Conservation (phyloP, 768 basidiomycete species). For the Suillus clintonianus region DNA sequence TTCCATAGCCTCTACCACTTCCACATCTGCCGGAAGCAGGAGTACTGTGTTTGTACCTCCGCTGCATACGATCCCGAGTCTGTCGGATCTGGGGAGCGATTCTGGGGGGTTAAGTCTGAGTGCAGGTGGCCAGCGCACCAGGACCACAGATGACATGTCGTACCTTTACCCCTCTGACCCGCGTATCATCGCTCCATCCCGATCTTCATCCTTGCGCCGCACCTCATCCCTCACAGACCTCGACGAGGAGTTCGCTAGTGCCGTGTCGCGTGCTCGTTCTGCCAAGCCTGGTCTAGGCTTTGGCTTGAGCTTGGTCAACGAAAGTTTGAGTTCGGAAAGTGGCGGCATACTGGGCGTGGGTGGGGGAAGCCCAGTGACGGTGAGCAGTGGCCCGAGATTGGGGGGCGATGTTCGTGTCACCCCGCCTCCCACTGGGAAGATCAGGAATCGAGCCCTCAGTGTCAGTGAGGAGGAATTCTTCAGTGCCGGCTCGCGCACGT, state of each 20-base stretch:
- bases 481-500: slow-evolving; percentile 39
- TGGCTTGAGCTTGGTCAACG: slow-evolving; percentile 39
- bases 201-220: slow-evolving; percentile 56
- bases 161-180: slow-evolving; percentile 75
- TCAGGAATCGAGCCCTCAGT: slow-evolving; percentile 29
- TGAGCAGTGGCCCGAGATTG: slow-evolving; percentile 63
- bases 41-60: slow-evolving; percentile 82
- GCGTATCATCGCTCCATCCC: slow-evolving; percentile 70
- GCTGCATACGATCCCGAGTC: slow-evolving; percentile 66
- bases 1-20: slow-evolving; percentile 51
- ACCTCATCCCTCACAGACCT: slow-evolving; percentile 81
- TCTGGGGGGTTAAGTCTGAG: not conserved
- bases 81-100: slow-evolving; percentile 54
- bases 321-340: not conserved
- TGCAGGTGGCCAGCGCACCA: slow-evolving; percentile 39
- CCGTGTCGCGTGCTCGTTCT: slow-evolving; percentile 41
- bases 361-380: slow-evolving; percentile 67
- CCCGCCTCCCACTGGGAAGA: slow-evolving; percentile 45
- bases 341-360: slow-evolving; percentile 48
- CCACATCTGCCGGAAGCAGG: slow-evolving; percentile 50
- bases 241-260: slow-evolving; percentile 57
- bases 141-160: slow-evolving; percentile 72
- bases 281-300: slow-evolving; percentile 45
- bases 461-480: slow-evolving; percentile 51
- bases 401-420: slow-evolving; percentile 44